Conservation (phyloP, 2,329 filamentous ascomycete genomes). For the Ascochyta fabae region DNA sequence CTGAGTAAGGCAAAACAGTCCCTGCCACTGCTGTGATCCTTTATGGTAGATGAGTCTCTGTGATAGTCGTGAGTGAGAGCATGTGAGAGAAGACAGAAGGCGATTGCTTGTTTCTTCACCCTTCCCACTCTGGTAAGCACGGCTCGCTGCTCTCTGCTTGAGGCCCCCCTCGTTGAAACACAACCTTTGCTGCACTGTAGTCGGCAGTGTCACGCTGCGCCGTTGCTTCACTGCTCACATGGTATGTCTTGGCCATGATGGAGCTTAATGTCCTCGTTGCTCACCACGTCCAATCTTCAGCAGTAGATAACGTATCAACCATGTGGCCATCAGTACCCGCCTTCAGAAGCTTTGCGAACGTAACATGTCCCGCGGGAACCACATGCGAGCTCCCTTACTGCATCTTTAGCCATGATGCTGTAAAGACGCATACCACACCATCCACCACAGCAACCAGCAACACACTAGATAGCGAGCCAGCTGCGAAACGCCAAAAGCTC, state of each 20-base stretch:
- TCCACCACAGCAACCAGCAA: conserved; percentile 5
- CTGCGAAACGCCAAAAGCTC: conserved; percentile 43
- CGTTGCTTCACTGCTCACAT: conserved; percentile 1
- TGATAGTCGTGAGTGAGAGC: neutral
- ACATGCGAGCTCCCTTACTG: conserved; percentile 62
- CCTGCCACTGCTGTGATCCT: neutral
- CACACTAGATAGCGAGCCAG: conserved; percentile 18
- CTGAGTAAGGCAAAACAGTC: neutral
- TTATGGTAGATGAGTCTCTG: neutral
- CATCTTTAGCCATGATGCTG: conserved; percentile 63
- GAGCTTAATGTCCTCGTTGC: neutral
- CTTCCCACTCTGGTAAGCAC: neutral
- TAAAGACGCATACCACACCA: conserved; percentile 9
- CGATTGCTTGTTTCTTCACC: neutral
- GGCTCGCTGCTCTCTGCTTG: neutral
- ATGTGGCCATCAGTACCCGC: conserved; percentile 43
- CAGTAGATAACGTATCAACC: conserved; percentile 5
- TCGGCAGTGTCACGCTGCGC: neutral
- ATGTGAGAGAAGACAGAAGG: neutral
- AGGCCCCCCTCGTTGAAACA: neutral
- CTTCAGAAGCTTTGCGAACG: conserved; percentile 33
- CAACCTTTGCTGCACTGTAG: neutral
- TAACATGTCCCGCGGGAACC: conserved; percentile 58
- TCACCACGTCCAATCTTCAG: conserved; percentile 2
- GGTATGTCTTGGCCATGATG: conserved; percentile 8